Percentiles rank a stretch among this genome's conserved stretches.
phyloP scores from a whole-genome alignment of 164 flowering plant species.

The Umbellularia californica region DNA sequence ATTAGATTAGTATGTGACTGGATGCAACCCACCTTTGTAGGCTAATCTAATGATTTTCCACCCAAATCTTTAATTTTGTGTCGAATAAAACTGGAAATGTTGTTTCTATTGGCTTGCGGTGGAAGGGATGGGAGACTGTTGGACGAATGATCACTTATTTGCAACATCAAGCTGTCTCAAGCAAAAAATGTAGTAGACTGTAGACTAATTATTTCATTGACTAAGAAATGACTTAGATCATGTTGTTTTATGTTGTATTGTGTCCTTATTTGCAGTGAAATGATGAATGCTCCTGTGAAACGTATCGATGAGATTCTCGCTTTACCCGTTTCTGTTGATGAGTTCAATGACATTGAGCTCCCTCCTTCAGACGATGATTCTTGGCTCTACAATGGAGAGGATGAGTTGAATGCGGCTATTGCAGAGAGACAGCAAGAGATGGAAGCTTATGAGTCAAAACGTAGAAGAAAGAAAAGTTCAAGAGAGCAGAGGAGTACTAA shows the following conservation, averaged over 20 bases:
- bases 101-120: no score
- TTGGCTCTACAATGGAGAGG: slow-evolving; percentile 92
- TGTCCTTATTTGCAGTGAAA: slow-evolving; percentile 50
- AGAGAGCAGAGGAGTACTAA: slow-evolving; percentile 34
- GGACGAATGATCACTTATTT: no score
- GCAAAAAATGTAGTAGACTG: no score
- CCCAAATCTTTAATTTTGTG: no score
- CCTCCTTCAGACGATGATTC: slow-evolving; percentile 91
- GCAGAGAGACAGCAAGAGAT: slow-evolving; percentile 80
- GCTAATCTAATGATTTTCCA: no score
- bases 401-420: slow-evolving; percentile 76
- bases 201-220: background rate
- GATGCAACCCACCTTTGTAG: no score
- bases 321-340: slow-evolving; percentile 52
- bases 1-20: no score
- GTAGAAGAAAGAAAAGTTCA: slow-evolving; percentile 45
- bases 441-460: slow-evolving; percentile 56
- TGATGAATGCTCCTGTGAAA: slow-evolving; percentile 77
- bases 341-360: slow-evolving; percentile 53
- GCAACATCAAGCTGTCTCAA: no score
- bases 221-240: background rate
- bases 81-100: no score
- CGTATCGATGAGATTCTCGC: slow-evolving; percentile 87
- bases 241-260: background rate
- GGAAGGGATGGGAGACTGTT: no score